Base-by-base conservation (phyloP, 257 asterid species). In the Solanum commersonii region DNA sequence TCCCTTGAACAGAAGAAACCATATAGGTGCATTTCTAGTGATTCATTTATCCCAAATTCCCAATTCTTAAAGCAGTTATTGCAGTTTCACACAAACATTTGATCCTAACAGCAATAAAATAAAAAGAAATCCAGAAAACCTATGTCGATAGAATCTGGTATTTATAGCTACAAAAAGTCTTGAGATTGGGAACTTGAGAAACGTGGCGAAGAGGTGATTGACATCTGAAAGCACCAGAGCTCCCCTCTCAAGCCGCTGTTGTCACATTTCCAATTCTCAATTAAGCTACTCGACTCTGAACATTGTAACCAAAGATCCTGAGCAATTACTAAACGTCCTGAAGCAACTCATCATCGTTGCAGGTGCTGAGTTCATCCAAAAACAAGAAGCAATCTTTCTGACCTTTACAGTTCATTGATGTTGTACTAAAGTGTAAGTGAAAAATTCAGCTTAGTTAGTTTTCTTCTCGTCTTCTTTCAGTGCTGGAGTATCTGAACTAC, bases 401-500 rank as follows among this genome's bases (percentile, higher is more conserved):
- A 73, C 27, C 81, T 73, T 73, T 73, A 78, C 34, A 78, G 63
- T 78, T 42, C 67, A 8, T 27, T 44, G 67, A 81, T 44, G 85
- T 27, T 46, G 67, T 27, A 16, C 27, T 81, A 31, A 49, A 49
- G n/a, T 6, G 22, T 18, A 82, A 82, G 70, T 3, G 59, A 78
- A 68, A 56, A 83, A 89, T 56, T 73, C 60, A 67, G 86, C 89
- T 94, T 93, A 95, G 89, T 95, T 97, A 65, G 98, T 97, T 90
- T 96, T 97, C 98, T 97, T 97, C 86, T 96, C 96, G 4, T 92
- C 98, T 91, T 90, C 98, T 5, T 88, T 90, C 67, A 87, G 89
- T 86, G 94, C 89, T 42, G 92, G 73, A 44, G 88, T 91, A 25
- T 89, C 91, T 33, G 89, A 84, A 35, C 88, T 86, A 29, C 90